Conservation (phyloP, 495 filamentous ascomycete genomes). For the Penicillium simplicissimum region DNA sequence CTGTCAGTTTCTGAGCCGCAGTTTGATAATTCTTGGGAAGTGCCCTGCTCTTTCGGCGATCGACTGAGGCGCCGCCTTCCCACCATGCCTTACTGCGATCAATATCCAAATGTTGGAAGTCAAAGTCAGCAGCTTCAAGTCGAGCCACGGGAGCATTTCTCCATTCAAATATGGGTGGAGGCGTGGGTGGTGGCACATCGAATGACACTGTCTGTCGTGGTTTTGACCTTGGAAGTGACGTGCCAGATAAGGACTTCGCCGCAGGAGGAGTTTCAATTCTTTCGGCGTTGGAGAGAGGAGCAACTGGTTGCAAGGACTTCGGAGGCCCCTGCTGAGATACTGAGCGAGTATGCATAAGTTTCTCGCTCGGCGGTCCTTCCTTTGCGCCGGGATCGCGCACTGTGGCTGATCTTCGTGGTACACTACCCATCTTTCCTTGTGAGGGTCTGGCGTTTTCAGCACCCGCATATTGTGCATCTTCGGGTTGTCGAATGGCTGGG, state of each 20-base stretch:
- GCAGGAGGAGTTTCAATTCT: slow-evolving; percentile 20
- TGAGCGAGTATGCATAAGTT: slow-evolving; percentile 13
- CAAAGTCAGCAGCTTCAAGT: slow-evolving; percentile 40
- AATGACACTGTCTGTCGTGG: slow-evolving; percentile 46
- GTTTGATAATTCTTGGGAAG: slow-evolving; percentile 44
- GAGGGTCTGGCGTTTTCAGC: slow-evolving; percentile 16
- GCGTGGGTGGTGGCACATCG: slow-evolving; percentile 49
- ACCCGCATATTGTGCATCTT: slow-evolving; percentile 22
- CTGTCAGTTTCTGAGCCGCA: slow-evolving; percentile 37
- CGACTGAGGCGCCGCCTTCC: slow-evolving; percentile 36
- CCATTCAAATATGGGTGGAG: slow-evolving; percentile 49
- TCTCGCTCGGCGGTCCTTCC: slow-evolving; percentile 12
- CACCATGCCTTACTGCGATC: slow-evolving; percentile 50
- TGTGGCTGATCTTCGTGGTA: slow-evolving; percentile 33
- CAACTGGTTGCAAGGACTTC: slow-evolving; percentile 6
- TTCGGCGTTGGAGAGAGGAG: slow-evolving; percentile 15
- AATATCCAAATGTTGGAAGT: slow-evolving; percentile 44
- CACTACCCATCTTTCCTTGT: slow-evolving; percentile 26
- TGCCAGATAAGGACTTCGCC: slow-evolving; percentile 20
- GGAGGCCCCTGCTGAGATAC: slow-evolving; percentile 18
- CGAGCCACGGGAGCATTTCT: slow-evolving; percentile 39
- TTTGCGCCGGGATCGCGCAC: slow-evolving; percentile 30
- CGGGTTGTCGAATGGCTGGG: slow-evolving; percentile 13
- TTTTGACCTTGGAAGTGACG: slow-evolving; percentile 38
- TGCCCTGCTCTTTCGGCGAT: slow-evolving; percentile 46